A percentile compares a stretch with the other conserved stretches of the same genome.
phyloP scores from a whole-genome alignment of 345 rosid species.

The Psidium guajava region DNA sequence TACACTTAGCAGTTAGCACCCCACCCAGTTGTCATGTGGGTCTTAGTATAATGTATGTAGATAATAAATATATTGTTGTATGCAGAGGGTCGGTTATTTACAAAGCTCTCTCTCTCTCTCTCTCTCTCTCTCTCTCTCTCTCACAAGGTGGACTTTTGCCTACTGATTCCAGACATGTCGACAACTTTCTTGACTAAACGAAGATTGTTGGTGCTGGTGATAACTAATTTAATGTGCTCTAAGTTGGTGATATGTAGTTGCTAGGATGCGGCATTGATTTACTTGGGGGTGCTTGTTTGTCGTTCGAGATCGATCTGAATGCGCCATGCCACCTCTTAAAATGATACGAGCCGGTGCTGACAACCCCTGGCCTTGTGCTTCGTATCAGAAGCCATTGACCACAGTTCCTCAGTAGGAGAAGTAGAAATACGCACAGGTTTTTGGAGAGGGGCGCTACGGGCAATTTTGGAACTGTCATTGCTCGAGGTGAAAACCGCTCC shows the following conservation, averaged over 20 bases:
- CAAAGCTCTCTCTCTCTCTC: not conserved
- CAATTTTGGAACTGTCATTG: not conserved
- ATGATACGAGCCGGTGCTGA: not conserved
- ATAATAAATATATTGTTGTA: not conserved
- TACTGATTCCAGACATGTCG: not conserved
- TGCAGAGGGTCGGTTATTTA: not conserved
- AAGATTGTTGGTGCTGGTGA: not conserved
- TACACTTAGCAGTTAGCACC: not conserved
- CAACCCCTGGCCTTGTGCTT: not conserved
- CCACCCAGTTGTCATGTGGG: not conserved
- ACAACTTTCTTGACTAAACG: not conserved
- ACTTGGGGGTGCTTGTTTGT: not conserved
- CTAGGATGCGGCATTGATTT: not conserved
- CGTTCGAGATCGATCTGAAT: not conserved
- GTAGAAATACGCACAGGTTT: not conserved
- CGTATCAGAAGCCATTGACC: not conserved
- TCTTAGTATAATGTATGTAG: not conserved
- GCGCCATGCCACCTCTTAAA: not conserved
- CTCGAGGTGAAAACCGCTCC: not conserved
- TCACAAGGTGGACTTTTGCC: not conserved
- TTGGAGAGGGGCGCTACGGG: not conserved
- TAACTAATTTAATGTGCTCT: not conserved
- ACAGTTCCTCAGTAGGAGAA: not conserved
- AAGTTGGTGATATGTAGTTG: not conserved
- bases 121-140: not conserved